Percentiles rank a stretch among this genome's conserved stretches.
phyloP scores from a whole-genome alignment of 2,329 filamentous ascomycete genomes.

The Karstenula rhodostoma region DNA sequence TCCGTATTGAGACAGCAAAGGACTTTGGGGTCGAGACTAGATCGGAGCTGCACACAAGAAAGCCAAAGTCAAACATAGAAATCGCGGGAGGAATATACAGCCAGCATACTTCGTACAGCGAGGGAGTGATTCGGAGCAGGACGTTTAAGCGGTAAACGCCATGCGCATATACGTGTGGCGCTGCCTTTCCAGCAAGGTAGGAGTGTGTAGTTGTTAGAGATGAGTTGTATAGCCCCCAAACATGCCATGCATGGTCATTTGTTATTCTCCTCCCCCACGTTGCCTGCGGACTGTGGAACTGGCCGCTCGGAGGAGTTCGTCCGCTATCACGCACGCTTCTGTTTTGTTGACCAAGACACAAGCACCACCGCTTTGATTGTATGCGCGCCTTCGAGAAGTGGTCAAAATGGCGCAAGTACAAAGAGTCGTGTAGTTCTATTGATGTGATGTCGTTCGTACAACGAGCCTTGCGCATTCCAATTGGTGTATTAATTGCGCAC shows the following conservation, averaged over 20 bases:
- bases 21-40: neutral
- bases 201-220: neutral
- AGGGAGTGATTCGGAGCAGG: constrained; percentile 1
- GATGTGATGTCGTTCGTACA: neutral
- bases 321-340: too few relatives aligned
- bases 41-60: neutral
- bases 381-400: neutral
- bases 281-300: constrained; percentile 1
- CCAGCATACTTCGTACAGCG: too few relatives aligned
- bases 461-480: neutral
- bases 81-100: too few relatives aligned
- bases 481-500: neutral
- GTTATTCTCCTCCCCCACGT: constrained; percentile 4
- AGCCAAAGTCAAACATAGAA: neutral
- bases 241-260: neutral
- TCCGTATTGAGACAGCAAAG: neutral
- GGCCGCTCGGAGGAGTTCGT: constrained; percentile 1
- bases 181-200: neutral
- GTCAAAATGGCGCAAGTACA: neutral
- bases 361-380: neutral
- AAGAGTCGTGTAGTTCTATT: neutral
- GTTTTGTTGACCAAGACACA: neutral
- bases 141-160: neutral
- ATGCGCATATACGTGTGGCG: neutral
- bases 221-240: neutral